These are phyloP conservation scores for Liriodendron chinense DNA, from an alignment of 164 flowering plant species.

Conservation along the genomic window DNA sequence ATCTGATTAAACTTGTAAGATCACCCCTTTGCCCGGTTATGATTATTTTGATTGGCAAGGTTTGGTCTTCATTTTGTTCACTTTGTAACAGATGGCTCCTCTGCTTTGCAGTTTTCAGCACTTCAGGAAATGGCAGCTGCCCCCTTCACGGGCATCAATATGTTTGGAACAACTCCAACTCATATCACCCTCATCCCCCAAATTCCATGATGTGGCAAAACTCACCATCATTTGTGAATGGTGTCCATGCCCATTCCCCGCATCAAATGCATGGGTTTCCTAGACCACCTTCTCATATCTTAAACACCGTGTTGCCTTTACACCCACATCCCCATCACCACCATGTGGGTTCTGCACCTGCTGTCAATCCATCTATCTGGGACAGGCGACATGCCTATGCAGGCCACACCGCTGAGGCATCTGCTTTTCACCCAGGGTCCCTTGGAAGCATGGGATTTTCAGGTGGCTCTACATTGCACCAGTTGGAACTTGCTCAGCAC, in stretches of 20 bases:
- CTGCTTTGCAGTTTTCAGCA: constrained; percentile 42
- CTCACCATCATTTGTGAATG: constrained; percentile 65
- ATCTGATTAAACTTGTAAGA: not conserved
- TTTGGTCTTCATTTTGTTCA: not conserved
- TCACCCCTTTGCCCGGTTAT: not conserved
- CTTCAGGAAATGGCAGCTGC: constrained; percentile 61
- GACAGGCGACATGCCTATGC: constrained; percentile 59
- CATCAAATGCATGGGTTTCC: constrained; percentile 42
- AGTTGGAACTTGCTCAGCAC: constrained; percentile 68
- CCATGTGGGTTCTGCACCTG: constrained; percentile 88
- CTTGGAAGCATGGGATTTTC: constrained; percentile 64
- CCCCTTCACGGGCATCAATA: constrained; percentile 53
- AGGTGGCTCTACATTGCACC: constrained; percentile 46
- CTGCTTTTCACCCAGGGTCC: constrained; percentile 72
- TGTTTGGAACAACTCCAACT: constrained; percentile 50
- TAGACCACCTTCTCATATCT: constrained; percentile 47
- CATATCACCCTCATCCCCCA: constrained; percentile 50
- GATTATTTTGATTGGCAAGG: not conserved
- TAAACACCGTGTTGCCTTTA: constrained; percentile 44
- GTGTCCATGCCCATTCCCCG: constrained; percentile 39
- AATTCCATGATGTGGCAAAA: constrained; percentile 65
- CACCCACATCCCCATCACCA: constrained; percentile 33
- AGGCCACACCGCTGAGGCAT: constrained; percentile 62
- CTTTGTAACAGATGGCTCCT: not conserved
- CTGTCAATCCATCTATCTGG: constrained; percentile 76